Evolutionary conservation across 331 rosid species (phyloP).

Genomic region (Cydonia oblonga): DNA sequence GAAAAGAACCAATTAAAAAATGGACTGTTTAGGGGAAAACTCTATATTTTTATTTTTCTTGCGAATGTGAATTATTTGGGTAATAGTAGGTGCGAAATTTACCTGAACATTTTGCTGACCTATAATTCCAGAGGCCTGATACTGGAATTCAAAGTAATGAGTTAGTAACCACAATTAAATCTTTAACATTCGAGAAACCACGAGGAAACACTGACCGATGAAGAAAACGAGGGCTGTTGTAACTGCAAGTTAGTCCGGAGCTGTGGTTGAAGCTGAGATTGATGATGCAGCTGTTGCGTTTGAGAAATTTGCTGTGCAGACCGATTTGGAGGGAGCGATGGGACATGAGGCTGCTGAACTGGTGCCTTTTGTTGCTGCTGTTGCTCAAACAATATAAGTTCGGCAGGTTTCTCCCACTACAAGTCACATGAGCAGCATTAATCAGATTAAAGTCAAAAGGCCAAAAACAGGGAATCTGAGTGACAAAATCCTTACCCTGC

Average conservation of each 20-base stretch:
- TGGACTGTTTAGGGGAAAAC: neutral
- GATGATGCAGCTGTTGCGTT: slow-evolving; percentile 48
- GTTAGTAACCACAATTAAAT: slow-evolving; percentile 10
- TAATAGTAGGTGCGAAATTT: neutral
- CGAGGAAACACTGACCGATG: slow-evolving; percentile 28
- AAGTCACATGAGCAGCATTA: slow-evolving; percentile 22
- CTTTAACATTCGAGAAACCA: neutral
- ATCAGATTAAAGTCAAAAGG: neutral
- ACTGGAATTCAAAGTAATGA: slow-evolving; percentile 30
- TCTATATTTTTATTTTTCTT: neutral
- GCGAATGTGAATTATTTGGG: neutral
- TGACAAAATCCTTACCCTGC: slow-evolving; percentile 51
- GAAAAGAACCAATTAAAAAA: neutral
- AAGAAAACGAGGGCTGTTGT: slow-evolving; percentile 44
- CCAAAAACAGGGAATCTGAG: slow-evolving; percentile 7
- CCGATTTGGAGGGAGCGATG: slow-evolving; percentile 32
- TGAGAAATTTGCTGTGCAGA: slow-evolving; percentile 53
- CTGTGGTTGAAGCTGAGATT: slow-evolving; percentile 41
- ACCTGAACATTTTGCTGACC: slow-evolving; percentile 67
- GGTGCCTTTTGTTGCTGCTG: slow-evolving; percentile 53
- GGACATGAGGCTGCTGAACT: slow-evolving; percentile 48
- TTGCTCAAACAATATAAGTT: slow-evolving; percentile 47
- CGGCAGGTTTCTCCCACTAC: slow-evolving; percentile 98
- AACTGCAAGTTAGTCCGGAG: slow-evolving; percentile 42
- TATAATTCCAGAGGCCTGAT: slow-evolving; percentile 44